Percentiles rank a stretch among this genome's conserved stretches.
phyloP scores from a whole-genome alignment of 495 filamentous ascomycete genomes.

The Neurospora tetrasperma region DNA sequence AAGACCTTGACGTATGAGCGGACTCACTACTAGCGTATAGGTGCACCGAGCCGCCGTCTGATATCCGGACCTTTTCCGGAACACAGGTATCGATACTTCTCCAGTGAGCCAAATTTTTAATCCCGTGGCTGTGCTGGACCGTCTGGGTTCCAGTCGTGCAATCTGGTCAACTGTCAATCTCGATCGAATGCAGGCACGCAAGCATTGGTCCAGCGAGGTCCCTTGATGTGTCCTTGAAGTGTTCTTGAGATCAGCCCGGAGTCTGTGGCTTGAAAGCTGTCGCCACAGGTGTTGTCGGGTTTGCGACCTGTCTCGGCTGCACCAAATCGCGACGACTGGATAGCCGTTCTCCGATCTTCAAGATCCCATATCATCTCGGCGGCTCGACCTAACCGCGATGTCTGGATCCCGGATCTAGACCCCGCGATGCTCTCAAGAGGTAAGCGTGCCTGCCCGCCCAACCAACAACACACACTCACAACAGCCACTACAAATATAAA shows the following conservation, averaged over 20 bases:
- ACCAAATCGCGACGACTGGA: background rate
- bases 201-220: background rate
- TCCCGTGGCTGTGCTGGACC: constrained; percentile 4
- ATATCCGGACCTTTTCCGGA: background rate
- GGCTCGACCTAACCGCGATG: background rate
- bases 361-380: background rate
- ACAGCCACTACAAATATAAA: background rate
- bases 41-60: background rate
- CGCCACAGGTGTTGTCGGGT: background rate
- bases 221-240: background rate
- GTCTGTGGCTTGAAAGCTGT: background rate
- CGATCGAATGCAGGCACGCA: background rate
- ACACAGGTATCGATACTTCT: background rate
- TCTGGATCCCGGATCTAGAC: background rate
- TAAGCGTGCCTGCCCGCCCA: background rate
- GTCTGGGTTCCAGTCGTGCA: constrained; percentile 2
- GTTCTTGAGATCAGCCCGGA: background rate
- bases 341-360: background rate
- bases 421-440: background rate
- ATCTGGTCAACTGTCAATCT: background rate
- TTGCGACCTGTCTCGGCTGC: background rate
- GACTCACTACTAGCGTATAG: background rate
- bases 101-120: background rate
- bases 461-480: background rate
- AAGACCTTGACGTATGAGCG: background rate